Evolutionary conservation across 768 basidiomycete species (phyloP), one percentile per base, ranked within the genome.

Genomic region (Melanogaster broomeanus): DNA sequence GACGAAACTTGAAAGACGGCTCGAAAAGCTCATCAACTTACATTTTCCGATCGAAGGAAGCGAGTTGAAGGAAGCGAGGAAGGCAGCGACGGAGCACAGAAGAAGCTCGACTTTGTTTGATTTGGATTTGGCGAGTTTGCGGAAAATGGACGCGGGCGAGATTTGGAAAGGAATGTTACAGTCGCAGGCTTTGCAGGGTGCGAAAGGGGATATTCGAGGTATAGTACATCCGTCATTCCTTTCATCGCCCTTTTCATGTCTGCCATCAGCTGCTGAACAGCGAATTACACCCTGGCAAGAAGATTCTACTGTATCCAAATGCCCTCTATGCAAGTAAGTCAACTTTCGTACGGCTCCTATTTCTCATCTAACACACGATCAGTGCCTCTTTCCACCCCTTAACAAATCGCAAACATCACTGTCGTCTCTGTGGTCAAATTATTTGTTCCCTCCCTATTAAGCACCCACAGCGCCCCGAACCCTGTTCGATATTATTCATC

Each of bases 321-420:
- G 96, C 72, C 88, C 92, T 1, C 73, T 96, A 55, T 99, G 96
- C 82, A 67, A 63, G 93, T 90, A 67, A 67, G 83, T 54, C 72
- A 1, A 18, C 12, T 25, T 13, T 6, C 31, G 35, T 18, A 30
- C 12, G 41, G 37, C 37, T 42, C 39, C 40, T 37, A 27, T 12
- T 51, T 24, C 35, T 11, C 33, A 19, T 43, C 51, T 60, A 39
- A 67, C 44, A 16, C 38, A n/a, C 19, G 33, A 24, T 40, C 50
- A 83, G 82, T 58, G 77, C 81, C 44, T 82, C 87, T 2, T 98
- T 98, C 65, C 90, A 94, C 63, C 83, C 90, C 0, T 71, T 98
- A 3, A 91, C 93, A 1, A 96, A 93, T 59, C 84, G 96, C 13
- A 96, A 96, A 71, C 96, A 98, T 60, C 96, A 98, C 64, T 98